Evolutionary conservation across 345 rosid species (phyloP).

Genomic region (Populus alba): DNA sequence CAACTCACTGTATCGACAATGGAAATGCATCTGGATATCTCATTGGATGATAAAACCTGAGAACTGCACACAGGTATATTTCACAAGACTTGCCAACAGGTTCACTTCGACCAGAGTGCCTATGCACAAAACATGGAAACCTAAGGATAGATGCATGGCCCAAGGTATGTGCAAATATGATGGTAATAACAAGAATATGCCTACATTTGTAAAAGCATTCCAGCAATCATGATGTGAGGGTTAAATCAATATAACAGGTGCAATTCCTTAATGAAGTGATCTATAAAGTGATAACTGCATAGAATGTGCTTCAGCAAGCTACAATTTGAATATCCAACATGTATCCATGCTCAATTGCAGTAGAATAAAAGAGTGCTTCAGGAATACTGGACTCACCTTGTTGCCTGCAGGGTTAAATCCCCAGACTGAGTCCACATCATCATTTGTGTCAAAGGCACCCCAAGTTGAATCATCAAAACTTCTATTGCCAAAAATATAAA

Average conservation of each 20-base stretch:
- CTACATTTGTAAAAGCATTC: background rate
- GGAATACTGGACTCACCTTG: slow-evolving; percentile 54
- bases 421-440: slow-evolving; percentile 93
- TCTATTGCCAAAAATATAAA: slow-evolving; percentile 29
- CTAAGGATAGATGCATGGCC: background rate
- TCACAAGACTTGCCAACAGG: background rate
- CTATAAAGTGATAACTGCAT: background rate
- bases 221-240: background rate
- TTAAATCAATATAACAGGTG: background rate
- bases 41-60: background rate
- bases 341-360: background rate
- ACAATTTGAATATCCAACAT: background rate
- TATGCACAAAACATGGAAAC: background rate
- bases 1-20: background rate
- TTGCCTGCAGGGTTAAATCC: slow-evolving; percentile 62
- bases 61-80: background rate
- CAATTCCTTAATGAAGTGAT: background rate
- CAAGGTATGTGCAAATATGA: background rate
- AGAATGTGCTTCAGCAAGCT: background rate
- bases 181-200: background rate
- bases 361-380: background rate
- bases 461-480: slow-evolving; percentile 86
- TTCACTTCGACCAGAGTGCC: background rate
- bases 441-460: slow-evolving; percentile 90
- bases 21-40: background rate